phyloP scores from a whole-genome alignment of 2,329 filamentous ascomycete species.

The Eurotiales sp. region DNA sequence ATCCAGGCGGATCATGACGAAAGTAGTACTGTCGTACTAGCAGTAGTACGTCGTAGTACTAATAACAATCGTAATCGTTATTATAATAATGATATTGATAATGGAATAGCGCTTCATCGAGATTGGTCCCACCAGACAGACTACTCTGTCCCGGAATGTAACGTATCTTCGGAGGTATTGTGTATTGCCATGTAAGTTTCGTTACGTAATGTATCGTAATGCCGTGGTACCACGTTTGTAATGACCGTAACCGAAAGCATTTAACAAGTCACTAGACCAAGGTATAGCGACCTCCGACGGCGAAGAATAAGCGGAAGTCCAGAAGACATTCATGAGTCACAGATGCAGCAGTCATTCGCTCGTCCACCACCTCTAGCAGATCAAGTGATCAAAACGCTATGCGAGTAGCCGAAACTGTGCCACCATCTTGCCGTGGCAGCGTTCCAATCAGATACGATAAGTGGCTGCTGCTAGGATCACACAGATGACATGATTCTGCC shows the following conservation, averaged over 20 bases:
- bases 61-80: background rate
- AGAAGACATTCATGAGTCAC: conserved; percentile 4
- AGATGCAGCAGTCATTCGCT: conserved; percentile 16
- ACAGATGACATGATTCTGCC: background rate
- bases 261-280: background rate
- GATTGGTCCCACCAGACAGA: conserved; percentile 7
- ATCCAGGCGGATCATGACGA: conserved; percentile 4
- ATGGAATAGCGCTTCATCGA: background rate
- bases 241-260: conserved; percentile 12
- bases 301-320: conserved; percentile 2
- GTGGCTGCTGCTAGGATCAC: conserved; percentile 2
- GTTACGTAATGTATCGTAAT: conserved; percentile 8
- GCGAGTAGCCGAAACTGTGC: conserved; percentile 44
- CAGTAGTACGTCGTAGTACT: background rate
- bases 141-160: conserved; percentile 12
- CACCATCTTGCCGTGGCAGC: conserved; percentile 15
- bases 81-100: background rate
- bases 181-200: conserved; percentile 5
- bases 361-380: conserved; percentile 34
- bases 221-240: conserved; percentile 6
- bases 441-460: conserved; percentile 18
- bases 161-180: conserved; percentile 14
- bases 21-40: background rate
- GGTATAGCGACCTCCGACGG: background rate
- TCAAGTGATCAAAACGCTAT: conserved; percentile 61